Conservation (phyloP, 73 alveolate genomes). For the Paramecium biaurelia region DNA sequence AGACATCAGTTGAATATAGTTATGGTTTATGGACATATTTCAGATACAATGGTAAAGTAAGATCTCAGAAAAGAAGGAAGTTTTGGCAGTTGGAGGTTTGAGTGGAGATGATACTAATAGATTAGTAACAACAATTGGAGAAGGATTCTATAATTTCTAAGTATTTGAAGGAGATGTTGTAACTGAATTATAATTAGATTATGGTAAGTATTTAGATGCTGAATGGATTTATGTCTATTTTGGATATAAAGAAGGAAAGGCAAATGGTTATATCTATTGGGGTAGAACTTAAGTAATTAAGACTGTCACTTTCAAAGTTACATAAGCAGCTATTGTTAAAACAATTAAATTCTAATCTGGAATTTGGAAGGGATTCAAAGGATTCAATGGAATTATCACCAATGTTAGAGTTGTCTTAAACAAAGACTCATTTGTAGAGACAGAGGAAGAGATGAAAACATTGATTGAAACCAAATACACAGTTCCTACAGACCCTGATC, state of each 20-base stretch:
- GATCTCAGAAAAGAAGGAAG: neutral
- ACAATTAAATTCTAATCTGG: neutral
- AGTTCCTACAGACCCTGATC: neutral
- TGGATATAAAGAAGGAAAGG: slow-evolving; percentile 33
- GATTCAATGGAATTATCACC: slow-evolving; percentile 1
- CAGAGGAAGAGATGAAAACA: neutral
- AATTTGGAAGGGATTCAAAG: neutral
- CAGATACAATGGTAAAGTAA: slow-evolving; percentile 21
- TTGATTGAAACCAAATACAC: neutral
- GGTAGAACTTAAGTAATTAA: neutral
- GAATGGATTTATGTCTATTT: slow-evolving; percentile 24
- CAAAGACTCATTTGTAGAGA: neutral
- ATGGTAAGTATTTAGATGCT: slow-evolving; percentile 33
- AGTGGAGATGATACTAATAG: slow-evolving; percentile 1
- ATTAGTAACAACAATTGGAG: neutral
- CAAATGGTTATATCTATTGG: slow-evolving; percentile 1
- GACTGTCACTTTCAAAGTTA: neutral
- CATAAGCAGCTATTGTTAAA: neutral
- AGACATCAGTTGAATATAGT: slow-evolving; percentile 16
- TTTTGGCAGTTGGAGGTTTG: neutral
- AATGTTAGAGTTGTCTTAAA: neutral
- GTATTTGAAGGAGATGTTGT: neutral
- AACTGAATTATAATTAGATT: neutral
- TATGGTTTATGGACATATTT: slow-evolving; percentile 47
- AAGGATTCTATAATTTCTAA: slow-evolving; percentile 14